Evolutionary conservation across 306 rosid species (phyloP).

Genomic region (Cicer chorassanicum): DNA sequence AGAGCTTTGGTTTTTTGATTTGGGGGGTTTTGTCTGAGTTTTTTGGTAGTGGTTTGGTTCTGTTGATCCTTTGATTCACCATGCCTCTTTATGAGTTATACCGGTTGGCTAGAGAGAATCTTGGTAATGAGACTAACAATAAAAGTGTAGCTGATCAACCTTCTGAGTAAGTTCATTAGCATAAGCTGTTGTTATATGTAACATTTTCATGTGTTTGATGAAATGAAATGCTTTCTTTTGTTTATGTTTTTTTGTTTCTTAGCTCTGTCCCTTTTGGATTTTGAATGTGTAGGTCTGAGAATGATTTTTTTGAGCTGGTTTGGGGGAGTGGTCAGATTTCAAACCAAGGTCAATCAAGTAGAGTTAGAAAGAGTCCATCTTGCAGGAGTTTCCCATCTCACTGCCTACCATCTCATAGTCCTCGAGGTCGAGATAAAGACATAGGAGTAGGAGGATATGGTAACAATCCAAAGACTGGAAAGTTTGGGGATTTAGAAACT

Average conservation of each 20-base stretch:
- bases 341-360: conserved; percentile 77
- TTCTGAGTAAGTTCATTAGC: conserved; percentile 65
- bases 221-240: conserved; percentile 18
- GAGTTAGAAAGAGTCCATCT: conserved; percentile 66
- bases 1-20: conserved; percentile 48
- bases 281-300: conserved; percentile 68
- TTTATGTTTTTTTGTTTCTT: conserved; percentile 32
- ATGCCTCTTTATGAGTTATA: conserved; percentile 93
- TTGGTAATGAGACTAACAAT: conserved; percentile 57
- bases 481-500: conserved; percentile 58
- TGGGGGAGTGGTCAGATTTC: conserved; percentile 92
- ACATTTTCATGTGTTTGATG: conserved; percentile 40
- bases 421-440: conserved; percentile 66
- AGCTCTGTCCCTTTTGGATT: conserved; percentile 37
- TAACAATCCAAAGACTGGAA: conserved; percentile 56
- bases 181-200: conserved; percentile 1
- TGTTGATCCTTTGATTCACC: conserved; percentile 37
- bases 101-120: conserved; percentile 65
- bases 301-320: conserved; percentile 81
- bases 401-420: conserved; percentile 66
- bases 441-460: conserved; percentile 44
- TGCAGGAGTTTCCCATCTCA: conserved; percentile 62
- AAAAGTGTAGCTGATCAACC: conserved; percentile 52
- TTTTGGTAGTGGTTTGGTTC: conserved; percentile 43
- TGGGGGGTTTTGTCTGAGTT: conserved; percentile 41